Evolutionary conservation across 169 alveolate genomes (phyloP), one percentile per base, ranked within the genome.

Genomic region (Cryptosporidium baileyi): DNA sequence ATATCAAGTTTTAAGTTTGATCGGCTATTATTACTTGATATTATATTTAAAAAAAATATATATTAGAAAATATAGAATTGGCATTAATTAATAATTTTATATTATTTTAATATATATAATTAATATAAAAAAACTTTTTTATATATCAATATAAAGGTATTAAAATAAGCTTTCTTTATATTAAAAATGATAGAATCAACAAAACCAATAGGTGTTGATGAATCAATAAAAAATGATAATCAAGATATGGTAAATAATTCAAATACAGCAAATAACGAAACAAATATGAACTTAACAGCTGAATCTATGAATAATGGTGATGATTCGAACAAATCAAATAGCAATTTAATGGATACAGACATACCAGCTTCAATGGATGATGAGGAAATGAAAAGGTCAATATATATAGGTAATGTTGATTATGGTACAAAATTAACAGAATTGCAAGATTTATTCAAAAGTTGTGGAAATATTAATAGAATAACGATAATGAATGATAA

Each of bases 371-470:
- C 62, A 5, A 54, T 38, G 8, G 88, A 80, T 38, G 88, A 80
- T 47, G 88, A 80, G 30, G 80, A 61, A 57, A 63, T 61, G 61
- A 80, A 38, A 8, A 44, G 88, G 24, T 80, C 88, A 13, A 80
- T 80, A 15, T 80, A 61, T 80, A 63, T 80, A 32, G 88, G 88
- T 52, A 80, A 80, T 80, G 88, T 80, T 30, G 88, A 80, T 80
- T 80, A 61, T 34, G 80, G 88, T 1, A 80, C 88, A 1, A 80
- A 63, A 61, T 19, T 51, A 30, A 63, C 80, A 28, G 88, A 80
- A 38, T 57, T 80, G 15, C 88, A 63, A 32, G 88, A 80, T 11
- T 28, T 54, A 30, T 80, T 80, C 36, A 80, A 80, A 32, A 40
- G 80, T 47, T 80, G 88, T 80, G 88, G 88, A 9, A 80, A 63